phyloP scores from a whole-genome alignment of 805 yeast species.

The Kodamaea fukazawae region DNA sequence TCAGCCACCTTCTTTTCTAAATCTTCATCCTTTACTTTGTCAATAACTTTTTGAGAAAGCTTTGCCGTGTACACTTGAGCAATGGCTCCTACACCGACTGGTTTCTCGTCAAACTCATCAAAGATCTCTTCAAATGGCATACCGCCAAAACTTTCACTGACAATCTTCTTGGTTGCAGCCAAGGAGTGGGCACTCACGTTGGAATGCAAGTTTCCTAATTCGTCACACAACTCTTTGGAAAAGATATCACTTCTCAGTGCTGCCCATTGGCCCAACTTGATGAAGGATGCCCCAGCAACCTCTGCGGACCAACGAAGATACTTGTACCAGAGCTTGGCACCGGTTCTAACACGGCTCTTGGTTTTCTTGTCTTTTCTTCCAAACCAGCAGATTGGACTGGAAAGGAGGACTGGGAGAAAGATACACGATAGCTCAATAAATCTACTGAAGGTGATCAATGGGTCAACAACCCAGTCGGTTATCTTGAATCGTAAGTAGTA shows the following conservation, averaged over 20 bases:
- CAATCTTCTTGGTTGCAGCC: slow-evolving; percentile 52
- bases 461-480: slow-evolving; percentile 62
- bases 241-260: slow-evolving; percentile 95
- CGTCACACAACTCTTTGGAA: slow-evolving; percentile 72
- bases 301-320: slow-evolving; percentile 67
- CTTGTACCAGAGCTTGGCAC: slow-evolving; percentile 69
- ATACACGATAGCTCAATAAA: slow-evolving; percentile 64
- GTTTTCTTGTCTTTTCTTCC: slow-evolving; percentile 43
- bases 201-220: slow-evolving; percentile 75
- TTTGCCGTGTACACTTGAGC: slow-evolving; percentile 90
- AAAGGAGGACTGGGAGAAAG: slow-evolving; percentile 65
- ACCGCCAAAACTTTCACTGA: slow-evolving; percentile 53
- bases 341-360: slow-evolving; percentile 42
- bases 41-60: slow-evolving; percentile 46
- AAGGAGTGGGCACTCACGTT: slow-evolving; percentile 75
- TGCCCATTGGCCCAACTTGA: slow-evolving; percentile 97
- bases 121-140: slow-evolving; percentile 69
- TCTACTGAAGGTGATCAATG: slow-evolving; percentile 63
- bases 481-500: slow-evolving; percentile 43
- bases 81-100: slow-evolving; percentile 97
- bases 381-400: slow-evolving; percentile 63
- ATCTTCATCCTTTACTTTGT: slow-evolving; percentile 31
- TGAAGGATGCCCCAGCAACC: slow-evolving; percentile 87
- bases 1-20: slow-evolving; percentile 13
- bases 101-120: slow-evolving; percentile 69